Conservation (phyloP, 225 moss, liverwort and hornwort genomes). For the Marchantia paleacea region DNA sequence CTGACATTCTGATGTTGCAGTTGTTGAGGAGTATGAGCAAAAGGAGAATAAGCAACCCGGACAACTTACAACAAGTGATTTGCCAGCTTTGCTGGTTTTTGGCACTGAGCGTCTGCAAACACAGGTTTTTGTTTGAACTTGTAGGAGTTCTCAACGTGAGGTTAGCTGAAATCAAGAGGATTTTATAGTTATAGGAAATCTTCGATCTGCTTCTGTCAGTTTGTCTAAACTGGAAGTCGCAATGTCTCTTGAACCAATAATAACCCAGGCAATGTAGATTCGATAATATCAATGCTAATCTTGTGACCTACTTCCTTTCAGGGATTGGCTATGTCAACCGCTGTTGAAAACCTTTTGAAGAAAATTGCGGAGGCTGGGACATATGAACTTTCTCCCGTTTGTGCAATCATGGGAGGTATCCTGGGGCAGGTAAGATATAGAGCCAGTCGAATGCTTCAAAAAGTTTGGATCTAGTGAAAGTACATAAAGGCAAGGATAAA, state of each 20-base stretch:
- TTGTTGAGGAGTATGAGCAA: constrained; percentile 86
- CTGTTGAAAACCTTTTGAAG: constrained; percentile 47
- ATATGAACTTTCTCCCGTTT: constrained; percentile 81
- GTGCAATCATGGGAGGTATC: constrained; percentile 89
- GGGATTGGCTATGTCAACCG: constrained; percentile 33
- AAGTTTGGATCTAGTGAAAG: neutral
- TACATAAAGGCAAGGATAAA: neutral
- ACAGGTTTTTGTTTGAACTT: constrained; percentile 50
- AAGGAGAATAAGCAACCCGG: constrained; percentile 60
- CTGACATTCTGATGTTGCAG: constrained; percentile 33
- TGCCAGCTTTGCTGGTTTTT: constrained; percentile 59
- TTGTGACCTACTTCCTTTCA: constrained; percentile 1
- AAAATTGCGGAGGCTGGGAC: constrained; percentile 60
- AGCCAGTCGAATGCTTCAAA: neutral
- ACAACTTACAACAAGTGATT: constrained; percentile 50
- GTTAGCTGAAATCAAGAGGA: neutral
- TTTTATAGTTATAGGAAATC: neutral
- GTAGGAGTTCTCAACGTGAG: neutral
- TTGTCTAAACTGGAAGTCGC: neutral
- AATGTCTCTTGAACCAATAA: neutral
- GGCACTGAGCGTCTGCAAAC: constrained; percentile 54
- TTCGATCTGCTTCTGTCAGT: neutral
- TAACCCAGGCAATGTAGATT: neutral
- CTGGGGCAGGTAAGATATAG: constrained; percentile 72
- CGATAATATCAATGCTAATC: neutral